Evolutionary conservation across 2,329 filamentous ascomycete species (phyloP), one percentile per base, ranked within the genome.

Genomic region (Colletotrichum camelliae): DNA sequence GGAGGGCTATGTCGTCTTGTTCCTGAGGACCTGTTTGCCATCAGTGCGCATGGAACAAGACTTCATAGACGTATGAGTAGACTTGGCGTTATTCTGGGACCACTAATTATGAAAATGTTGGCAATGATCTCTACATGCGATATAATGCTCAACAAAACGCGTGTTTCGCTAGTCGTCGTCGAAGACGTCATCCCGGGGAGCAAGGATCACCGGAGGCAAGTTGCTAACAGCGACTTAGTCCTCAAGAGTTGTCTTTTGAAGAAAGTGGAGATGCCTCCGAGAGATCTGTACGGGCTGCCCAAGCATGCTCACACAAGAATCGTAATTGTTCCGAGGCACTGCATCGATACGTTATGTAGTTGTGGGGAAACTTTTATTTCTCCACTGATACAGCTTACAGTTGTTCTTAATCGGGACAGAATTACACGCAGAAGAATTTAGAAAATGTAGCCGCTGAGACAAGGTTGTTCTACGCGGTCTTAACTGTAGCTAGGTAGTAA

Each of bases 251-350:
- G n/a, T 21, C n/a, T 48, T 2, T 48, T 48, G 1, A 4, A 21
- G 43, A 48, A n/a, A n/a, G 43, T 48, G n/a, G n/a, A 48, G 43
- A 21, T 48, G 43, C 0, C 1, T 0, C 0, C 10, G 43, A 10
- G 43, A 13, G 43, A 48, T 21, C 43, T 48, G 43, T n/a, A 48
- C n/a, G n/a, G n/a, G n/a, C n/a, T 48, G 43, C n/a, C 18, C 18
- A 21, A 48, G 18, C n/a, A 21, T 12, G 13, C 1, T 48, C 43
- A 48, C 39, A n/a, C n/a, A n/a, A n/a, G n/a, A n/a, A n/a, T n/a
- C n/a, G n/a, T n/a, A n/a, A n/a, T n/a, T n/a, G n/a, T n/a, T n/a
- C n/a, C n/a, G n/a, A n/a, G n/a, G n/a, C n/a, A n/a, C n/a, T n/a
- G n/a, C n/a, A n/a, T n/a, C n/a, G n/a, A n/a, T n/a, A n/a, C n/a